Conservation (phyloP, 257 asterid species). For the Anisodus acutangulus region DNA sequence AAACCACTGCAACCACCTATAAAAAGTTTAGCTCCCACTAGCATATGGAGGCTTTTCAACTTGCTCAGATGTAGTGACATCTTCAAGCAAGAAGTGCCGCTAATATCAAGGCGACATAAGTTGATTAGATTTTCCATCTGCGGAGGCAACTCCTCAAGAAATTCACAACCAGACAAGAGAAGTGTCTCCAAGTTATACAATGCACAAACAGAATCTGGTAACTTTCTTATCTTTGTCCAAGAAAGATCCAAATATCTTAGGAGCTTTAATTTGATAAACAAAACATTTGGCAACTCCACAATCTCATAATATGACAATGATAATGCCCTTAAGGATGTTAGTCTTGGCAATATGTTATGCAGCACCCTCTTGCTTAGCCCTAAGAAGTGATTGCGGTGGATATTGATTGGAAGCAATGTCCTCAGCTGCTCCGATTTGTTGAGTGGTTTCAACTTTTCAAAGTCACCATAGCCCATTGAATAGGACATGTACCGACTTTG, state of each 20-base stretch:
- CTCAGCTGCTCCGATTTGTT: background rate
- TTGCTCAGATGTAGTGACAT: background rate
- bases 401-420: background rate
- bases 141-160: background rate
- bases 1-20: background rate
- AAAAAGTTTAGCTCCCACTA: background rate
- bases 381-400: rapidly evolving
- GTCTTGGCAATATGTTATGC: background rate
- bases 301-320: rapidly evolving
- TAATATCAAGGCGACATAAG: background rate
- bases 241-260: conserved; percentile 21
- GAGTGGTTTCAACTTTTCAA: background rate
- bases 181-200: conserved; percentile 24
- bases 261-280: conserved; percentile 22
- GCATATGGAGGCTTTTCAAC: background rate
- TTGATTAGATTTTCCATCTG: background rate
- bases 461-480: background rate
- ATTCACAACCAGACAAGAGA: rapidly evolving
- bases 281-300: background rate
- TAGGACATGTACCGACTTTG: background rate
- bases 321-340: conserved; percentile 1
- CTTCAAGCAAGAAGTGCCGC: rapidly evolving
- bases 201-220: background rate
- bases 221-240: rapidly evolving
- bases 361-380: background rate